phyloP scores from a whole-genome alignment of 768 basidiomycete species.

The Solioccasus polychromus region DNA sequence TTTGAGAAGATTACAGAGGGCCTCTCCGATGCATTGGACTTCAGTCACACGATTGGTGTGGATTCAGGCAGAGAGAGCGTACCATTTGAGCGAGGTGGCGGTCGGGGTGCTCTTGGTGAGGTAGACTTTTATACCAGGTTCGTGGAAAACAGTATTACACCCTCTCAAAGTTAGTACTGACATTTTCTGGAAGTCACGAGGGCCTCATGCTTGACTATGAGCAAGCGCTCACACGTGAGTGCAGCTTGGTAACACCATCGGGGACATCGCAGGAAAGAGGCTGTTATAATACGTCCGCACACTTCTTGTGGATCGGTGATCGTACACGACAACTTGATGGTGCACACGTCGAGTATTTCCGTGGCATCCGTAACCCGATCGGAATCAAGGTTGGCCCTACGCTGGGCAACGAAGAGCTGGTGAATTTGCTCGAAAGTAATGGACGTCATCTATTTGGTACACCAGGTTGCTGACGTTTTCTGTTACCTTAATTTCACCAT shows the following conservation, averaged over 20 bases:
- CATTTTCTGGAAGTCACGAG: slow-evolving; percentile 57
- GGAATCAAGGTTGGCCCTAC: slow-evolving; percentile 96
- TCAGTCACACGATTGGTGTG: slow-evolving; percentile 84
- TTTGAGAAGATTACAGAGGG: slow-evolving; percentile 84
- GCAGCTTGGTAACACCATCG: slow-evolving; percentile 39
- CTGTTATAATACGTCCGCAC: slow-evolving; percentile 88
- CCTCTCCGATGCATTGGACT: slow-evolving; percentile 89
- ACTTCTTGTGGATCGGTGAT: slow-evolving; percentile 98
- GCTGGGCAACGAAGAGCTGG: slow-evolving; percentile 76
- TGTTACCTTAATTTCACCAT: not conserved
- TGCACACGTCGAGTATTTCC: slow-evolving; percentile 94
- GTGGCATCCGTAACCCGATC: slow-evolving; percentile 89
- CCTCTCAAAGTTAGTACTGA: not conserved
- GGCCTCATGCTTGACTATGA: slow-evolving; percentile 93
- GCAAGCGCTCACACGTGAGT: slow-evolving; percentile 79
- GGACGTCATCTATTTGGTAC: not conserved
- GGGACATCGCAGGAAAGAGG: slow-evolving; percentile 32
- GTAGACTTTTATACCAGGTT: slow-evolving; percentile 94
- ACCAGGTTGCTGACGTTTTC: not conserved
- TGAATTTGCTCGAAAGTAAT: slow-evolving; percentile 72
- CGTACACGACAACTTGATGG: slow-evolving; percentile 88
- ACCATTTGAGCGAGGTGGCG: slow-evolving; percentile 70
- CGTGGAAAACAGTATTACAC: slow-evolving; percentile 9
- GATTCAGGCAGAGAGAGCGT: slow-evolving; percentile 44
- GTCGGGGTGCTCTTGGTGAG: slow-evolving; percentile 70